Evolutionary conservation across 2,329 filamentous ascomycete genomes (phyloP).

Genomic region (Knoxdaviesia capensis): DNA sequence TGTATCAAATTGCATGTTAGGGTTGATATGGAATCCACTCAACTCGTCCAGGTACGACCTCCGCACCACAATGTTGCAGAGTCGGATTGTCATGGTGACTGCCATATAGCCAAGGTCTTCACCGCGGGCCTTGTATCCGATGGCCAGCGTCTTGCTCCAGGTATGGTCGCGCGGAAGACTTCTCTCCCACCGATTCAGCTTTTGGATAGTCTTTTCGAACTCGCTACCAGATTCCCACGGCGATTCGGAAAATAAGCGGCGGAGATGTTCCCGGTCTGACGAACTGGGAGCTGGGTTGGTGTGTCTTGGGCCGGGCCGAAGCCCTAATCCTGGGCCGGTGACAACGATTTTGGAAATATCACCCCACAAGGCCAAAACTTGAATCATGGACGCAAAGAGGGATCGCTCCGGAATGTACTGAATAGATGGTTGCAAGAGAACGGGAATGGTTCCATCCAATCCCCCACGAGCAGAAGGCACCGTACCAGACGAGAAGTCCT

Average conservation of each 20-base stretch:
- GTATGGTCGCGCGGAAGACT: conserved; percentile 24
- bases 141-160: conserved; percentile 22
- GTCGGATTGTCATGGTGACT: conserved; percentile 31
- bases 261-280: too few species aligned
- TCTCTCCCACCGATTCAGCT: conserved; percentile 26
- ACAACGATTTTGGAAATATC: conserved; percentile 15
- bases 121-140: conserved; percentile 23
- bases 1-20: not conserved
- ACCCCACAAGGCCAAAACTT: conserved; percentile 34
- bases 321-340: too few species aligned
- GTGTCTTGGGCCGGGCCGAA: conserved; percentile 21
- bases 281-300: conserved; percentile 16
- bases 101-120: conserved; percentile 33
- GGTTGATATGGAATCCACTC: not conserved
- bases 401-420: conserved; percentile 23
- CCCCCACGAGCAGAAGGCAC: conserved; percentile 29
- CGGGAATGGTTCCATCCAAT: conserved; percentile 30
- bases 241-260: not conserved
- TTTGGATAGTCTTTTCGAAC: conserved; percentile 21
- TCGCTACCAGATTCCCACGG: conserved; percentile 28
- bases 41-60: conserved; percentile 32
- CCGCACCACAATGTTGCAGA: conserved; percentile 35
- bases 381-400: conserved; percentile 33
- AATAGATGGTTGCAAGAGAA: conserved; percentile 22
- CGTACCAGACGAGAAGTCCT: conserved; percentile 25